Percentiles rank a stretch among this genome's conserved stretches.
phyloP scores from a whole-genome alignment of 1,139 yeast genomes.

The Candida pseudoviswanathii region DNA sequence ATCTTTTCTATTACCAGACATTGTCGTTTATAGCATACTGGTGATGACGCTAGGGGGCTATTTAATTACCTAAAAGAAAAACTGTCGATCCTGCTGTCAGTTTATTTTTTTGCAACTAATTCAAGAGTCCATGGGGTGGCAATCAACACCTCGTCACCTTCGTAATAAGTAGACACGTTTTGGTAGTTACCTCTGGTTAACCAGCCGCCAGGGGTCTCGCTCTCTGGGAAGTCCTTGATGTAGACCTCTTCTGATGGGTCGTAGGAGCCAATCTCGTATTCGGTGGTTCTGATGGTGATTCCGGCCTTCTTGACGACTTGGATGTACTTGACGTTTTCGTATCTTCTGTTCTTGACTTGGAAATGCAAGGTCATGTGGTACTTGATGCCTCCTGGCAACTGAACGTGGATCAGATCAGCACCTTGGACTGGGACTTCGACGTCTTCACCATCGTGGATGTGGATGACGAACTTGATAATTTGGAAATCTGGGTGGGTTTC shows the following conservation, averaged over 20 bases:
- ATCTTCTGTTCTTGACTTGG: constrained; percentile 31
- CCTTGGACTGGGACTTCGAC: constrained; percentile 31
- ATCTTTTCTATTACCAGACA: neutral
- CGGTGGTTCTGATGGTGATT: constrained; percentile 35
- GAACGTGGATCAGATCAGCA: constrained; percentile 30
- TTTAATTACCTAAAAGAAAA: no score
- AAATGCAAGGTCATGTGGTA: constrained; percentile 39
- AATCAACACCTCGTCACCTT: constrained; percentile 33
- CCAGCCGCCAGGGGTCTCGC: constrained; percentile 45
- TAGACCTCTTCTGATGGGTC: constrained; percentile 35
- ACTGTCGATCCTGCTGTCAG: neutral
- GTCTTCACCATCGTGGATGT: constrained; percentile 37
- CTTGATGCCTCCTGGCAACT: constrained; percentile 43
- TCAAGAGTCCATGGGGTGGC: constrained; percentile 34
- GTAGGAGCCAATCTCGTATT: constrained; percentile 33
- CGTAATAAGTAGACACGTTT: constrained; percentile 37
- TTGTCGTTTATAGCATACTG: no score
- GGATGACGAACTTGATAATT: constrained; percentile 34
- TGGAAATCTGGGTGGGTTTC: constrained; percentile 32
- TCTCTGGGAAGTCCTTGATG: constrained; percentile 34
- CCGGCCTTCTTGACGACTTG: constrained; percentile 45
- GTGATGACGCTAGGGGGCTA: no score
- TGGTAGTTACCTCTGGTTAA: constrained; percentile 40
- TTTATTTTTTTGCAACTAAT: constrained; percentile 10
- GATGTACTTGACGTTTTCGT: constrained; percentile 37